phyloP scores from a whole-genome alignment of 2,329 filamentous ascomycete species.

The Xylariaceae sp. region DNA sequence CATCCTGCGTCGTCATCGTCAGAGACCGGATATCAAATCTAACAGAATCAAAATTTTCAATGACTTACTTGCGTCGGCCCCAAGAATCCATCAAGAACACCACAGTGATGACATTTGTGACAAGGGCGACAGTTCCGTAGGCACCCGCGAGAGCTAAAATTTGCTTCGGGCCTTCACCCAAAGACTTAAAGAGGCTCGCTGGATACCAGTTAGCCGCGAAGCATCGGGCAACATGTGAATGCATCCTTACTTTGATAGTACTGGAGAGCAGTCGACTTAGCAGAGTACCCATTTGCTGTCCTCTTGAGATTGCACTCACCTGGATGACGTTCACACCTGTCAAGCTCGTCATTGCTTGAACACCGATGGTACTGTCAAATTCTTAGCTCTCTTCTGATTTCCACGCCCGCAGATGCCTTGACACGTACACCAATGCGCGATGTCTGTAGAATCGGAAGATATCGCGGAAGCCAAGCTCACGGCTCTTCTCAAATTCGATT shows the following conservation, averaged over 20 bases:
- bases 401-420: too few species aligned
- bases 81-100: constrained; percentile 52
- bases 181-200: constrained; percentile 49
- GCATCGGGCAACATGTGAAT: neutral
- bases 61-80: constrained; percentile 48
- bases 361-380: constrained; percentile 41
- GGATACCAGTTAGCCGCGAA: neutral
- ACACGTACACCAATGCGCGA: constrained; percentile 41
- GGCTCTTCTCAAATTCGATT: constrained; percentile 54
- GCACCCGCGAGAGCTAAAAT: constrained; percentile 52
- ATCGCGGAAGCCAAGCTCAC: constrained; percentile 50
- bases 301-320: neutral
- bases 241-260: constrained; percentile 36
- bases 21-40: neutral
- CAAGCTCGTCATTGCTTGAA: constrained; percentile 54
- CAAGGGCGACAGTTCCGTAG: constrained; percentile 51
- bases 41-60: neutral
- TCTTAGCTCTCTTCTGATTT: too few species aligned
- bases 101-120: constrained; percentile 47
- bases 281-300: neutral
- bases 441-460: constrained; percentile 50
- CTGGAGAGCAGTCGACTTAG: constrained; percentile 1
- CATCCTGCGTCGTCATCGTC: constrained; percentile 44
- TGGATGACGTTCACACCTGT: constrained; percentile 57
- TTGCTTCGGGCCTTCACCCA: constrained; percentile 46